Evolutionary conservation across 2,329 filamentous ascomycete genomes (phyloP), one percentile per base, ranked within the genome.

Genomic region (Cordyceps cicadae): DNA sequence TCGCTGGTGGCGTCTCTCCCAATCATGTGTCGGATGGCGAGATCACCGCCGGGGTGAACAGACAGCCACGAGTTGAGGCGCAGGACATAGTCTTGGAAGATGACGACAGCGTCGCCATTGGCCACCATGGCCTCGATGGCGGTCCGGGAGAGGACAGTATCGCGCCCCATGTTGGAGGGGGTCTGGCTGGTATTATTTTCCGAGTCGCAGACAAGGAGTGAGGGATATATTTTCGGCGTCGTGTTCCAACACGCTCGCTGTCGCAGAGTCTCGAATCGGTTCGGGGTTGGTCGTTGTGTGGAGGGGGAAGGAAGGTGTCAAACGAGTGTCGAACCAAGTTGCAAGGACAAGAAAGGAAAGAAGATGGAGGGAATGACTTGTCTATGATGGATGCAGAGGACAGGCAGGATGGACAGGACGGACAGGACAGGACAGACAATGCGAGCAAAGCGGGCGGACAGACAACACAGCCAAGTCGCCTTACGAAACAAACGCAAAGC

Each of bases 11-110:
- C 81, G 71, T 85, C 82, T 69, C 76, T 77, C 60, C 82, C 82
- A 4, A 84, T 79, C 81, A 84, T 85, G 72, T 87, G 84, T 64
- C 81, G 68, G 63, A 86, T 84, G 21, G 83, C 81, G 29, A 86
- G 72, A 15, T 75, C 72, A 37, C 84, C 84, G 21, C 84, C 84
- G 0, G 84, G 84, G 66, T 87, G 84, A 60, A 73, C 77, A 59
- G 79, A 69, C 65, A 86, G 76, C 84, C 84, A 87, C 49, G 74
- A 72, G 66, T 84, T 81, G 43, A 87, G 78, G 60, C 77, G 75
- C 65, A 87, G 72, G 17, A 83, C 79, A 56, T 74, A 67, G 50
- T 81, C 82, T 51, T 85, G 77, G 64, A 78, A 79, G 59, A 87
- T 79, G 65, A 86, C 78, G 59, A 87, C 79, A 15, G 73, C 76